Percentiles rank a stretch among this genome's conserved stretches.
phyloP scores from a whole-genome alignment of 164 flowering plant species.

The Nymphaea thermarum region DNA sequence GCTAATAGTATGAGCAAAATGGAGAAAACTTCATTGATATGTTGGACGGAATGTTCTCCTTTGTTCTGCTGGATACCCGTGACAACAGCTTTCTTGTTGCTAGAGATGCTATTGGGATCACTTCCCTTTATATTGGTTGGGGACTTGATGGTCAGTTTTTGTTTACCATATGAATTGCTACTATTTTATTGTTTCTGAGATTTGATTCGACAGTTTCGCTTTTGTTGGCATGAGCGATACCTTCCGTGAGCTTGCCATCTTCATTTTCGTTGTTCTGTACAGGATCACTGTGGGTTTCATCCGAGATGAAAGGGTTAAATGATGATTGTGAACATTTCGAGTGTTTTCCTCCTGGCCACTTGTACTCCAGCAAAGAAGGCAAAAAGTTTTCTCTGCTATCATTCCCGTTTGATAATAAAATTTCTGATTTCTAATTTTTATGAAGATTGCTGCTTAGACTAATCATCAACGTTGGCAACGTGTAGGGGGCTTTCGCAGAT shows the following conservation, averaged over 20 bases:
- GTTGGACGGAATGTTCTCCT: slow-evolving; percentile 96
- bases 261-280: neutral
- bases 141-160: slow-evolving; percentile 72
- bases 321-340: slow-evolving; percentile 92
- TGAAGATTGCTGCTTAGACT: neutral
- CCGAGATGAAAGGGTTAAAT: slow-evolving; percentile 79
- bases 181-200: neutral
- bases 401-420: neutral
- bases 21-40: slow-evolving; percentile 83
- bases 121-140: slow-evolving; percentile 95
- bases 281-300: slow-evolving; percentile 51
- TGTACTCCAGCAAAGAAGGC: slow-evolving; percentile 76
- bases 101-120: slow-evolving; percentile 87
- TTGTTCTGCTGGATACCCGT: slow-evolving; percentile 78
- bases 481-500: slow-evolving; percentile 41
- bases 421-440: neutral
- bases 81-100: slow-evolving; percentile 88
- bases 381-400: neutral
- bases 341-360: slow-evolving; percentile 81
- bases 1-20: slow-evolving; percentile 59
- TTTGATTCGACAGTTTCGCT: too few species aligned
- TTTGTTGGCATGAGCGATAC: neutral
- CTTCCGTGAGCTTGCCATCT: too few species aligned
- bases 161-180: neutral
- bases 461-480: neutral